These are phyloP conservation scores for Phialophora macrospora DNA, from an alignment of 2,329 filamentous ascomycete genomes.

Conservation along the genomic window DNA sequence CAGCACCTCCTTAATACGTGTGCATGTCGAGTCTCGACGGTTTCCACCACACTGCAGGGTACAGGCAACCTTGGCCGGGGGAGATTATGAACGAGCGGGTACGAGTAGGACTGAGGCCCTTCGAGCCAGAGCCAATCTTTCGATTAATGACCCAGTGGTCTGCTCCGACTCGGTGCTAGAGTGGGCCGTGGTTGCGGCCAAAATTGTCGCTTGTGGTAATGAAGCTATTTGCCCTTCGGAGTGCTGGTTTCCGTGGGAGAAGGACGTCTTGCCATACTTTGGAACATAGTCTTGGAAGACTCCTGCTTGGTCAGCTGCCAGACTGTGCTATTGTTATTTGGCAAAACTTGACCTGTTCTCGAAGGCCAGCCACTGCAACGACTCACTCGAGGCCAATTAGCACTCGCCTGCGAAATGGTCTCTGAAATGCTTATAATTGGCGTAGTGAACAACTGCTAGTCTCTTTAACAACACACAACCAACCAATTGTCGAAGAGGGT, in stretches of 20 bases:
- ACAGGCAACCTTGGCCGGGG: conserved; percentile 61
- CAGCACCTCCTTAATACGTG: conserved; percentile 61
- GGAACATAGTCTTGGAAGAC: conserved; percentile 41
- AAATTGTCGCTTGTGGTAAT: conserved; percentile 57
- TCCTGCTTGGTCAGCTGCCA: conserved; percentile 46
- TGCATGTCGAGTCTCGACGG: conserved; percentile 65
- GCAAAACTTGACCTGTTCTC: conserved; percentile 29
- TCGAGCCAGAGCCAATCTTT: conserved; percentile 58
- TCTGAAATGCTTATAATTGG: conserved; percentile 18
- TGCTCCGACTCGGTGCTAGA: conserved; percentile 48
- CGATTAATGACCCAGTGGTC: conserved; percentile 53
- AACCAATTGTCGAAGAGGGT: neutral
- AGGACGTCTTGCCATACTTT: conserved; percentile 36
- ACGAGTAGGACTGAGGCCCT: conserved; percentile 54
- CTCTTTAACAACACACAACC: neutral
- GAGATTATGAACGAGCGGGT: conserved; percentile 53
- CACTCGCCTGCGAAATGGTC: neutral
- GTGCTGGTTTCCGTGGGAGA: neutral
- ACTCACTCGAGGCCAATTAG: neutral
- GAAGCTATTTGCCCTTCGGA: conserved; percentile 48
- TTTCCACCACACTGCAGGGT: conserved; percentile 66
- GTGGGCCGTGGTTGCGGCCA: conserved; percentile 63
- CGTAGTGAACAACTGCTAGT: conserved; percentile 8
- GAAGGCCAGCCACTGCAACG: conserved; percentile 9
- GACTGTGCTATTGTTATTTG: conserved; percentile 35